Evolutionary conservation across 2,329 filamentous ascomycete species (phyloP), one percentile per base, ranked within the genome.

Genomic region (Fusarium domesticum): DNA sequence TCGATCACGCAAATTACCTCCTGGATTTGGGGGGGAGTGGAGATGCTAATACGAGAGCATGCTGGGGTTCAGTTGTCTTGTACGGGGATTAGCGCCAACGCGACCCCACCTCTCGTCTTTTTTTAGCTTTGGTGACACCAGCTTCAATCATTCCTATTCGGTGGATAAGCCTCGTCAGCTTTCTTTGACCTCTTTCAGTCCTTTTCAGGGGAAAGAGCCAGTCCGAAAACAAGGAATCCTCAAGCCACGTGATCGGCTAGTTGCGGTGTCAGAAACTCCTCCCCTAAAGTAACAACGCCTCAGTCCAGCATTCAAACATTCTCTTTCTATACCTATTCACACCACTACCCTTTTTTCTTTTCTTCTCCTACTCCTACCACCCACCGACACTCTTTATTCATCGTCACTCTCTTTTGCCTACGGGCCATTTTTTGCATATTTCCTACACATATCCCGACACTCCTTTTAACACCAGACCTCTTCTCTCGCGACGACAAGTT

Each of bases 121-220:
- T 59, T 52, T 56, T 48, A 51, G 56, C 38, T 23, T 33, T 30
- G 20, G 30, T 28, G 25, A 50, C 44, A 39, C 32, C 35, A 46
- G 43, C 56, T 28, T 12, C 53, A 53, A 53, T 51, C 45, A 53
- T 42, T 46, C 50, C 38, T 37, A 20, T 18, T 23, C 32, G 32
- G 38, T 45, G 42, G 49, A 33, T 30, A 47, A 52, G 53, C 54
- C 46, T 50, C 43, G 47, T 47, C 49, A 50, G 47, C 43, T 43
- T 20, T 45, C 51, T 54, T n/a, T n/a, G n/a, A n/a, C n/a, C n/a
- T n/a, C n/a, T n/a, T n/a, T n/a, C n/a, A n/a, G n/a, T n/a, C n/a
- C n/a, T n/a, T n/a, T 54, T 56, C 56, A 56, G 59, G 56, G 38
- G 53, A 57, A 50, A 50, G n/a, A n/a, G n/a, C n/a, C n/a, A n/a